phyloP scores from a whole-genome alignment of 768 basidiomycete species.

The Tephrocybe sp. region DNA sequence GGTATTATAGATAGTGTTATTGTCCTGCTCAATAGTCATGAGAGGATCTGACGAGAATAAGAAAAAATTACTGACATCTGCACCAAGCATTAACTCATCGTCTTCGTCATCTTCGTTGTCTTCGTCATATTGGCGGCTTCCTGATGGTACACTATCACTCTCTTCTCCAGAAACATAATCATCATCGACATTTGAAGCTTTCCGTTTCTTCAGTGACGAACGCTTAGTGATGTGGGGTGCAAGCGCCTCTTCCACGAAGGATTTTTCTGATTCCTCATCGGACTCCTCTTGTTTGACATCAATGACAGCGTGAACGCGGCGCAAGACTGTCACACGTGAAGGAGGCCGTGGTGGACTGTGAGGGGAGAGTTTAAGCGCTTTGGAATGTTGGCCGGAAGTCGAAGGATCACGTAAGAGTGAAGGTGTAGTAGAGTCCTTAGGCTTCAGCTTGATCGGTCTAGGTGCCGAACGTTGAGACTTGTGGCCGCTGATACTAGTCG shows the following conservation, averaged over 20 bases:
- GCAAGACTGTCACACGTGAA: slow-evolving; percentile 42
- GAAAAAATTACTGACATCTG: slow-evolving; percentile 40
- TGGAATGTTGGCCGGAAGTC: slow-evolving; percentile 4
- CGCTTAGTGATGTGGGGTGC: not conserved
- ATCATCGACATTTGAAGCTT: slow-evolving; percentile 5
- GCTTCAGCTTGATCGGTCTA: slow-evolving; percentile 11
- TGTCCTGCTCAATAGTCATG: slow-evolving; percentile 32
- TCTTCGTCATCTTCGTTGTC: slow-evolving; percentile 45
- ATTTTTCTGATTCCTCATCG: slow-evolving; percentile 11
- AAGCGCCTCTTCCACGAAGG: not conserved
- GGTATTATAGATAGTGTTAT: slow-evolving; percentile 34
- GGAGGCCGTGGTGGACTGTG: slow-evolving; percentile 10
- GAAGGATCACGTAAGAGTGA: slow-evolving; percentile 1
- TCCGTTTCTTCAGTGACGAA: slow-evolving; percentile 10
- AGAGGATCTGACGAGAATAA: not conserved
- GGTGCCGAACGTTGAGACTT: slow-evolving; percentile 10
- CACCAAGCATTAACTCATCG: slow-evolving; percentile 62
- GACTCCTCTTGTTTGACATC: slow-evolving; percentile 65
- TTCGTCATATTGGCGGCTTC: slow-evolving; percentile 13
- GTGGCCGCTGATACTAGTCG: slow-evolving; percentile 14
- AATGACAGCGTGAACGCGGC: slow-evolving; percentile 67
- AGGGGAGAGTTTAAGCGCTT: slow-evolving; percentile 12
- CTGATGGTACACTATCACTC: slow-evolving; percentile 1
- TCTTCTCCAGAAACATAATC: slow-evolving; percentile 10
- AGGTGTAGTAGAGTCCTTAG: slow-evolving; percentile 4